Evolutionary conservation across 2,329 filamentous ascomycete genomes (phyloP), one percentile per base, ranked within the genome.

Genomic region (Pleoardoris graminearum): DNA sequence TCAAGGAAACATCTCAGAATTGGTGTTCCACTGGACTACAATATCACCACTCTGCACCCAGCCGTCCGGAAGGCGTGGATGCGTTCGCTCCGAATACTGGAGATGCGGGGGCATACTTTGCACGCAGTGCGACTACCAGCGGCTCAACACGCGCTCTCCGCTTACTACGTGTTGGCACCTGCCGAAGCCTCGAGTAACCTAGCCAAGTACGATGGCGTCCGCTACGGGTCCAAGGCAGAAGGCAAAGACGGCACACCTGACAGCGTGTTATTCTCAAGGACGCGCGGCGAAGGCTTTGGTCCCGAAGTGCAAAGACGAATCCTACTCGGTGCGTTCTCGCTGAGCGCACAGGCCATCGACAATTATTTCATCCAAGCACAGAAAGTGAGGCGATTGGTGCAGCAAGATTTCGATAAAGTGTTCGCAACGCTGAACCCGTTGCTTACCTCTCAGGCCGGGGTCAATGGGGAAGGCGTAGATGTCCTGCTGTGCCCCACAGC

Each of bases 291-390:
- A 29, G 86, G 87, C 0, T 91, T 99, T 59, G 94, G 94, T 6
- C 78, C 82, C 6, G 94, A 99, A 74, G 93, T 97, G 10, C 86
- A 88, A 67, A 82, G 91, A 48, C 85, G 94, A 33, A 95, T 99
- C 53, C 76, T 99, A 7, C 82, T 99, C 0, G 94, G 94, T 14
- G 87, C 91, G 0, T 97, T 96, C 70, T 92, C 87, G 35, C 81
- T 99, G 47, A 96, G 90, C 73, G 92, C 93, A 0, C 85, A 89
- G 55, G 91, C 91, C 8, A 94, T 95, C 67, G 89, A 96, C 72
- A 99, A 97, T 71, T 97, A 97, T 74, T 99, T 99, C 67, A 84
- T 96, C 57, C 89, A 96, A 70, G 94, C 94, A 39, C 94, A 99
- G 75, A 88, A 87, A 59, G 85, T 97, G 33, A 87, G 94, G 1